phyloP scores from a whole-genome alignment of 495 filamentous ascomycete species.

The Tuber calosporum region DNA sequence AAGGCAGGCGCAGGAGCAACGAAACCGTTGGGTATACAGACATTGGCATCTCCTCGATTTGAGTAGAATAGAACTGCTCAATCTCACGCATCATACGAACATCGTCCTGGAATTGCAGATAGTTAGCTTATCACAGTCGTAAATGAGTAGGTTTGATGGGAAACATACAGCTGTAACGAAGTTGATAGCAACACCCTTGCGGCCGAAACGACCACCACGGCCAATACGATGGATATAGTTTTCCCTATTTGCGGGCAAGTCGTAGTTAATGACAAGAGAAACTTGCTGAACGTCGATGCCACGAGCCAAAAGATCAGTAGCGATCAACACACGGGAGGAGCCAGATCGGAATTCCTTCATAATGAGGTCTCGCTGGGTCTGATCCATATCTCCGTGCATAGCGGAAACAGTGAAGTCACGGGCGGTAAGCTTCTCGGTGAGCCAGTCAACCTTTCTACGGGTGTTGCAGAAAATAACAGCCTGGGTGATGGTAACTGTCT shows the following conservation, averaged over 20 bases:
- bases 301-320: slow-evolving; percentile 93
- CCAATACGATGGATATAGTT: slow-evolving; percentile 99
- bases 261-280: slow-evolving; percentile 99
- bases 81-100: slow-evolving; percentile 99
- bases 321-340: slow-evolving; percentile 94
- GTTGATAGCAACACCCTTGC: slow-evolving; percentile 99
- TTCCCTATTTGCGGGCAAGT: slow-evolving; percentile 95
- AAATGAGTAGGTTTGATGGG: background rate
- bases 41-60: slow-evolving; percentile 82
- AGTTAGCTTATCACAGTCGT: slow-evolving; percentile 12
- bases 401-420: slow-evolving; percentile 98
- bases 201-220: slow-evolving; percentile 96
- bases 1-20: background rate
- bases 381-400: slow-evolving; percentile 99
- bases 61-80: slow-evolving; percentile 54
- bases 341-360: slow-evolving; percentile 99
- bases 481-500: slow-evolving; percentile 98
- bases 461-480: slow-evolving; percentile 99
- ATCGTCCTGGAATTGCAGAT: slow-evolving; percentile 56
- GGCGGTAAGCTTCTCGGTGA: slow-evolving; percentile 95
- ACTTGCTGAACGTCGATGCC: slow-evolving; percentile 99
- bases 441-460: slow-evolving; percentile 98
- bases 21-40: slow-evolving; percentile 18
- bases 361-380: slow-evolving; percentile 92
- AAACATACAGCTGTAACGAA: slow-evolving; percentile 72